phyloP scores from a whole-genome alignment of 441 rosid genomes.

The Populus hybrid region DNA sequence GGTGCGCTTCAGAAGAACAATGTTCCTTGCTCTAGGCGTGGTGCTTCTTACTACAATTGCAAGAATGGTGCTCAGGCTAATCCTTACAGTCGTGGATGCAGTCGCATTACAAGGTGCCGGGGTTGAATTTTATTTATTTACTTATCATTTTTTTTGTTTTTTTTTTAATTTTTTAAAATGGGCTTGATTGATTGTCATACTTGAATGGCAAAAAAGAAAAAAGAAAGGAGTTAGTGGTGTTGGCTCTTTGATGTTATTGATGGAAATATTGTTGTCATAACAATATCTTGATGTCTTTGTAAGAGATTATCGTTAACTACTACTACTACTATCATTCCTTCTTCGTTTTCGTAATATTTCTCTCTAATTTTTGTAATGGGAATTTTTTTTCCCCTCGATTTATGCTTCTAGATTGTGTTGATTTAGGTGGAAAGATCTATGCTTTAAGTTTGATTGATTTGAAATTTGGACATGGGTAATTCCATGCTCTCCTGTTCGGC shows the following conservation, averaged over 20 bases:
- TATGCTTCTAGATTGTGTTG: background rate
- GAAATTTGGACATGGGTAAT: background rate
- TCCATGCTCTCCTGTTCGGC: background rate
- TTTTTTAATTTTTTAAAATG: background rate
- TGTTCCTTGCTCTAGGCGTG: conserved; percentile 94
- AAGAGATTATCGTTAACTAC: conserved; percentile 22
- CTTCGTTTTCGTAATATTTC: background rate
- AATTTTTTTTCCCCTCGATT: background rate
- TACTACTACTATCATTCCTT: background rate
- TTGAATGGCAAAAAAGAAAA: background rate
- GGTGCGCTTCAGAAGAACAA: conserved; percentile 82
- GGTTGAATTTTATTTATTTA: conserved; percentile 31
- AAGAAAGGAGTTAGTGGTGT: background rate
- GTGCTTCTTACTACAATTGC: conserved; percentile 95
- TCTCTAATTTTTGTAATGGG: background rate
- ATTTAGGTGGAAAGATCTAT: conserved; percentile 9
- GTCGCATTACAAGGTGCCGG: conserved; percentile 84
- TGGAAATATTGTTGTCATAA: conserved; percentile 24
- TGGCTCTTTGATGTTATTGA: conserved; percentile 15
- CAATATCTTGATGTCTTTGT: conserved; percentile 18
- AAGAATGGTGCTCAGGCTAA: conserved; percentile 73
- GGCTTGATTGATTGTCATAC: conserved; percentile 7
- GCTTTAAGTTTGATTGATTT: background rate
- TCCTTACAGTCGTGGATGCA: conserved; percentile 91
- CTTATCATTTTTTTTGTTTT: background rate